A percentile compares a stretch with the other conserved stretches of the same genome.
These are phyloP conservation scores for Canavalia ensiformis DNA, from an alignment of 306 rosid species.

Conservation along the genomic window DNA sequence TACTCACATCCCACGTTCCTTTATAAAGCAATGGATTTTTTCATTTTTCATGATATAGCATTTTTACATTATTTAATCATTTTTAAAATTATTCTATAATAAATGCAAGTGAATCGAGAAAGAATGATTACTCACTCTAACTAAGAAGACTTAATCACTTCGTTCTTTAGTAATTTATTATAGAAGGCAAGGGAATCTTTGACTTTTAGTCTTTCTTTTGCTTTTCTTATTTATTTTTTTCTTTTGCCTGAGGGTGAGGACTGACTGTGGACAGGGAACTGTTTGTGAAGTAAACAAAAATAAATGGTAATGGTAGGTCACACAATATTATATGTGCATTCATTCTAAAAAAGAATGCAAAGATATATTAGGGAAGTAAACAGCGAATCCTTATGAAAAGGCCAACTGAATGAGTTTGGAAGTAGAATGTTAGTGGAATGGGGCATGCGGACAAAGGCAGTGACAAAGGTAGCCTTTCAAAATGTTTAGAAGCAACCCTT, in stretches of 20 bases:
- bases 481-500: constrained; percentile 28
- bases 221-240: background rate
- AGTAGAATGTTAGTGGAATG: constrained; percentile 21
- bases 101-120: no score
- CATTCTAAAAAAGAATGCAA: background rate
- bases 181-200: constrained; percentile 17
- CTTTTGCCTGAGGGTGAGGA: no score
- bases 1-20: no score
- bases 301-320: background rate
- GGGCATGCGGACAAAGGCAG: constrained; percentile 22
- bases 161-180: background rate
- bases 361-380: no score
- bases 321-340: background rate
- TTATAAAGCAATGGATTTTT: no score
- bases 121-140: no score
- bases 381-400: constrained; percentile 19
- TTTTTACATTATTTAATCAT: no score
- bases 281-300: background rate
- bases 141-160: no score
- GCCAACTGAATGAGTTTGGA: constrained; percentile 11
- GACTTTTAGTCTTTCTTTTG: background rate
- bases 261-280: no score
- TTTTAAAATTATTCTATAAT: no score
- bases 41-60: no score
- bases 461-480: background rate